Percentiles rank a stretch among this genome's conserved stretches.
phyloP scores from a whole-genome alignment of 345 rosid species.

The Combretum micranthum region DNA sequence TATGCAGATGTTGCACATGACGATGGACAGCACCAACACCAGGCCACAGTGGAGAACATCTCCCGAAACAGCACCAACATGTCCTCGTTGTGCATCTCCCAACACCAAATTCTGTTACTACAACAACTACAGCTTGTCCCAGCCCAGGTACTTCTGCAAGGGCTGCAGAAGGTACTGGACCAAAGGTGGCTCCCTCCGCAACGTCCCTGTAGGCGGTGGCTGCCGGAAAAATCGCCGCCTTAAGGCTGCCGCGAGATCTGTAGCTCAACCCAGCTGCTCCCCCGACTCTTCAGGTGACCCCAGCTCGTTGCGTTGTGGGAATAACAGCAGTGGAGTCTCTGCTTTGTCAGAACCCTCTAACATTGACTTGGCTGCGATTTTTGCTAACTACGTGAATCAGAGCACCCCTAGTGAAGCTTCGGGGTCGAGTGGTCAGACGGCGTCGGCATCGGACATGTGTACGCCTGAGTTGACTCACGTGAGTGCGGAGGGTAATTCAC shows the following conservation, averaged over 20 bases:
- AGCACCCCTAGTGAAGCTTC: conserved; percentile 6
- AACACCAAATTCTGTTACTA: conserved; percentile 90
- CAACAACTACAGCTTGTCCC: conserved; percentile 88
- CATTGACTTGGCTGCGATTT: conserved; percentile 70
- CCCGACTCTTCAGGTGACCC: not conserved
- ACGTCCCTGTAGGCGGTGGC: conserved; percentile 84
- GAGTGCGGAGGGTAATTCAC: no score
- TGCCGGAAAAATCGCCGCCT: conserved; percentile 65
- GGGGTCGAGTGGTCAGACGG: no score
- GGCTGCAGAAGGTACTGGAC: conserved; percentile 87
- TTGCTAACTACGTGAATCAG: conserved; percentile 55
- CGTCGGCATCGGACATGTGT: no score
- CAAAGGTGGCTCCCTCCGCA: conserved; percentile 77
- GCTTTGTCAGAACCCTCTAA: conserved; percentile 16
- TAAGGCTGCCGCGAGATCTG: conserved; percentile 16
- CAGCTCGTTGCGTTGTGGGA: no score
- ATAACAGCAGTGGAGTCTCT: not conserved
- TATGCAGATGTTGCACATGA: no score
- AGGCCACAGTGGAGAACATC: no score
- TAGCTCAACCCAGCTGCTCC: not conserved
- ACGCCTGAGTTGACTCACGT: no score
- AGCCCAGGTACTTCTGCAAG: conserved; percentile 85
- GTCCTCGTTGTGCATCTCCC: conserved; percentile 86
- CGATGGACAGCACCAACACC: no score
- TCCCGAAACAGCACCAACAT: conserved; percentile 37